Conservation (phyloP, 192 early-diverging fungal genomes). For the Dissophora globulifera region DNA sequence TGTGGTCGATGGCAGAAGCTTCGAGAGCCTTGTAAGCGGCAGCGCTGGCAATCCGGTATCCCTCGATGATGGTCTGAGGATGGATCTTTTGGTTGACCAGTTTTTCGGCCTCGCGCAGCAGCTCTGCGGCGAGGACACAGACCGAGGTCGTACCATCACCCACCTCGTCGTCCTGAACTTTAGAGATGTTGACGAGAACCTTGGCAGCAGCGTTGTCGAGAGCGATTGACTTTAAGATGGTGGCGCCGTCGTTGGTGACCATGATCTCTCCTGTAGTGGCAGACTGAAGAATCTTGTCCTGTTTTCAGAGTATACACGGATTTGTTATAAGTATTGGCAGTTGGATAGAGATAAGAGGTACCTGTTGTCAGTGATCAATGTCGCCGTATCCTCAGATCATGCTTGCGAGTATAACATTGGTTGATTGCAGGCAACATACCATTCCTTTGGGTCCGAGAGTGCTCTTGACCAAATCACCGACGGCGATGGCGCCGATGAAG, state of each 20-base stretch:
- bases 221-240: conserved; percentile 97
- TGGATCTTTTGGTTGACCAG: conserved; percentile 95
- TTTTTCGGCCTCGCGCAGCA: conserved; percentile 93
- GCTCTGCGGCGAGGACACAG: conserved; percentile 95
- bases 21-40: conserved; percentile 89
- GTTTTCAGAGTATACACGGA: too few species aligned
- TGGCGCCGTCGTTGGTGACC: conserved; percentile 99
- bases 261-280: conserved; percentile 83
- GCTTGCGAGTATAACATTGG: background rate
- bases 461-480: conserved; percentile 97
- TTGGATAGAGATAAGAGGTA: background rate
- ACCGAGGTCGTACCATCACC: conserved; percentile 99
- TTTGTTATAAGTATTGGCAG: too few species aligned
- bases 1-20: conserved; percentile 81
- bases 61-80: conserved; percentile 97
- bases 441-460: conserved; percentile 99
- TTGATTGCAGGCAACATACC: conserved; percentile 61
- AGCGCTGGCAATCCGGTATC: conserved; percentile 88
- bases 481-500: conserved; percentile 98
- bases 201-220: conserved; percentile 99
- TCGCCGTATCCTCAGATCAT: background rate
- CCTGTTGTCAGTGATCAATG: background rate
- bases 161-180: conserved; percentile 99
- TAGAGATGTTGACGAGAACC: conserved; percentile 97
- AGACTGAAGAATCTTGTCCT: conserved; percentile 99